Conservation (phyloP, 2,329 filamentous ascomycete genomes). For the Penicillium nordicum region DNA sequence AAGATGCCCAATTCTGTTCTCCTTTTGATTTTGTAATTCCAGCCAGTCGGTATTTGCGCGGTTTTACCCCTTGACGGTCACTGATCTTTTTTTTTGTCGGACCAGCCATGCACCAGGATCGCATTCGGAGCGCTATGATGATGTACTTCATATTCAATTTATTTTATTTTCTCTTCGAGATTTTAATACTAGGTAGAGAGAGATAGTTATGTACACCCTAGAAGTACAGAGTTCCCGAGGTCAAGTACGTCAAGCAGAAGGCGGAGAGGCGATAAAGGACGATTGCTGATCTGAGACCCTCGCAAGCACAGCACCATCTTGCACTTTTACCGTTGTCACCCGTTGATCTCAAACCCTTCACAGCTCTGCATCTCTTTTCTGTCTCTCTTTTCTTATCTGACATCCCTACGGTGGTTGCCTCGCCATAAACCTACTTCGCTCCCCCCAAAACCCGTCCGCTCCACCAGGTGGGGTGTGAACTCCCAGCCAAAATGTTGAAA, state of each 20-base stretch:
- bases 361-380: background rate
- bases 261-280: conserved; percentile 12
- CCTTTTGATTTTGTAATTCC: conserved; percentile 17
- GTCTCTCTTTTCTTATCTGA: background rate
- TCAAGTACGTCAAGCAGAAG: conserved; percentile 4
- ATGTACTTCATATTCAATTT: conserved; percentile 10
- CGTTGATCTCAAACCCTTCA: background rate
- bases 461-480: conserved; percentile 22
- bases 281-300: conserved; percentile 11
- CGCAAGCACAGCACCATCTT: conserved; percentile 6
- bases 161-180: background rate
- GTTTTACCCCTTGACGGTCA: background rate
- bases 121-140: conserved; percentile 26
- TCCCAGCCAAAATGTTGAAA: conserved; percentile 76
- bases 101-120: conserved; percentile 24
- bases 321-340: background rate
- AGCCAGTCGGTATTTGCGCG: conserved; percentile 15
- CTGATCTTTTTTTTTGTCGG: conserved; percentile 13
- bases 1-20: conserved; percentile 18
- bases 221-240: background rate
- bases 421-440: background rate
- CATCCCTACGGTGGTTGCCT: background rate
- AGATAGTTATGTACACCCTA: too few relatives aligned
- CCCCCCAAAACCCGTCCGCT: background rate
- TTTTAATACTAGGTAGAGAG: background rate